A percentile compares a stretch with the other conserved stretches of the same genome.
phyloP scores from a whole-genome alignment of 805 yeast genomes.

The Cyberlindnera galapagoensis region DNA sequence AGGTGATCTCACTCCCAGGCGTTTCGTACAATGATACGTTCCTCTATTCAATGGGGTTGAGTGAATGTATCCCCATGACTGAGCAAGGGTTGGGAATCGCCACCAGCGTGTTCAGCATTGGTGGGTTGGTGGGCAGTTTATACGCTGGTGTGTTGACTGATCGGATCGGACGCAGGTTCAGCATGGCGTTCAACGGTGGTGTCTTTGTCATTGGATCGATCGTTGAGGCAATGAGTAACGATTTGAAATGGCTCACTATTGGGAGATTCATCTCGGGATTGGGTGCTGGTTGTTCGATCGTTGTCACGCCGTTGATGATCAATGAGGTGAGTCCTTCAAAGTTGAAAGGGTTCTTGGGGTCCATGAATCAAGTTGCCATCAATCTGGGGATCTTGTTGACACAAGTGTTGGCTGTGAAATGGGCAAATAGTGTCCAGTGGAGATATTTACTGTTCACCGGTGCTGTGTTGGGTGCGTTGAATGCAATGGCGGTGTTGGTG shows the following conservation, averaged over 20 bases:
- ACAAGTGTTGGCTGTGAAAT: slow-evolving; percentile 63
- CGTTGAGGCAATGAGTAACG: slow-evolving; percentile 45
- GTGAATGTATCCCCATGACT: slow-evolving; percentile 51
- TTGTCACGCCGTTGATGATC: slow-evolving; percentile 75
- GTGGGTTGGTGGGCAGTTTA: slow-evolving; percentile 74
- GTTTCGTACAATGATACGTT: slow-evolving; percentile 17
- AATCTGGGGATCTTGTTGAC: slow-evolving; percentile 81
- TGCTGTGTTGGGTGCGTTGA: slow-evolving; percentile 42
- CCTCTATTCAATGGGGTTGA: slow-evolving; percentile 34
- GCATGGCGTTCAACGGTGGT: slow-evolving; percentile 45
- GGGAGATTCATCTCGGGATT: slow-evolving; percentile 80
- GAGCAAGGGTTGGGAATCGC: slow-evolving; percentile 60
- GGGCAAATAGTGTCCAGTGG: slow-evolving; percentile 69
- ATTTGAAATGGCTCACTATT: slow-evolving; percentile 36
- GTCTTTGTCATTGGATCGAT: slow-evolving; percentile 57
- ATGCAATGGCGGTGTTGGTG: slow-evolving; percentile 36
- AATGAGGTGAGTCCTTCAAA: slow-evolving; percentile 71
- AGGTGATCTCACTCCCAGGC: slow-evolving; percentile 20
- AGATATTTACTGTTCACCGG: slow-evolving; percentile 63
- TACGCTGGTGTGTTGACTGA: slow-evolving; percentile 63
- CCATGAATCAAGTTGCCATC: slow-evolving; percentile 83
- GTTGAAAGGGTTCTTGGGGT: slow-evolving; percentile 72
- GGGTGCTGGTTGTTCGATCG: slow-evolving; percentile 85
- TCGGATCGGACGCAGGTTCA: slow-evolving; percentile 51
- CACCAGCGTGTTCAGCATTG: slow-evolving; percentile 75